Evolutionary conservation across 164 flowering plant genomes (phyloP), one percentile per base, ranked within the genome.

Genomic region (Brasenia schreberi): DNA sequence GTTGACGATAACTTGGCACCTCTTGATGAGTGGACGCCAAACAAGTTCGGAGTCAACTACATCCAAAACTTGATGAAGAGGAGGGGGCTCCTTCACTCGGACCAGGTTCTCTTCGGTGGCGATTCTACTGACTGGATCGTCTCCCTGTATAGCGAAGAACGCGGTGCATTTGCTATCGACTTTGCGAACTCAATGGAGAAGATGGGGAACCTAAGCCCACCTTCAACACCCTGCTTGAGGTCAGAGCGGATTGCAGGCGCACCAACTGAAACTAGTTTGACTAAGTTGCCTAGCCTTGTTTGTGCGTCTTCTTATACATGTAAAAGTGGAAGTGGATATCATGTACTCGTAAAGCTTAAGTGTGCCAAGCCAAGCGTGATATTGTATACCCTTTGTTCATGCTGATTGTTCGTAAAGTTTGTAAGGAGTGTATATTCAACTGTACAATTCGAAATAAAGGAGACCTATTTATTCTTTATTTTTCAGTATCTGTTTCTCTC

Each of bases 81-180:
- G 63, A 70, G 72, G 61, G 81, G 78, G 1, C 74, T 81, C 1
- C 80, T 81, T 43, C 69, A 73, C 58, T 78, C 84, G 4, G 84
- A 81, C 45, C 84, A 81, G 58, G 71, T 61, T 18, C 63, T 81
- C 19, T 78, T 74, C 58, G 72, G 69, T 49, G 72, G 74, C 0
- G 73, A 70, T 5, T 23, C 75, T 2, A 70, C 76, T 0, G 81
- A 79, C 19, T 27, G 64, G 4, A 56, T 72, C 9, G 79, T 76
- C 0, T 69, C 58, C 3, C 2, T 19, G 2, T 79, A 76, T 52
- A 67, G 69, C 43, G 16, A 61, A 9, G 56, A 68, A 17, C 43
- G 49, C 4, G 52, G 19, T 6, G 23, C 70, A 0, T 78, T 76
- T 66, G 62, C 61, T 0, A 62, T 61, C 1, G 79, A 75, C 64